Conservation (phyloP, 352 stramenopile species). For the Pythium scleroteichum region DNA sequence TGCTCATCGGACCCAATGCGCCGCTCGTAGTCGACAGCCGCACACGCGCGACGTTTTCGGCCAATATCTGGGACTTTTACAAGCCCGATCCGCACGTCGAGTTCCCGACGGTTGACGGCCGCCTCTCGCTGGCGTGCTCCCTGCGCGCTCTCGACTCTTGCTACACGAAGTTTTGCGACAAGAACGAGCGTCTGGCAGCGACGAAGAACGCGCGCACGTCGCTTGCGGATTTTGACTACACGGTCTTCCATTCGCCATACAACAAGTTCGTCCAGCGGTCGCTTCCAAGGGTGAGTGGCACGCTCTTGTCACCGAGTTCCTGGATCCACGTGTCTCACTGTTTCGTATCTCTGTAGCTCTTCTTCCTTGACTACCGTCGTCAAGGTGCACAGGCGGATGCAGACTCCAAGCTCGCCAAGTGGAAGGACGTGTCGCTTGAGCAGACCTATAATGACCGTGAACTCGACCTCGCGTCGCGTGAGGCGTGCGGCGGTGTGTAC, state of each 20-base stretch:
- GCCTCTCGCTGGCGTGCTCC: constrained; percentile 95
- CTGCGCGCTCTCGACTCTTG: constrained; percentile 94
- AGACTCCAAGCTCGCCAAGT: constrained; percentile 62
- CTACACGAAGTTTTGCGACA: constrained; percentile 91
- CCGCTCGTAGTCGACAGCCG: constrained; percentile 90
- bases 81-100: constrained; percentile 92
- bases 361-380: constrained; percentile 64
- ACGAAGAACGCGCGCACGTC: constrained; percentile 36
- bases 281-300: constrained; percentile 83
- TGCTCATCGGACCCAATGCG: constrained; percentile 96
- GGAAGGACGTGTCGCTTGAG: constrained; percentile 77
- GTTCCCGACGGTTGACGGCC: constrained; percentile 96
- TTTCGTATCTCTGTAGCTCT: constrained; percentile 27
- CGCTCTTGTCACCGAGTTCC: not conserved
- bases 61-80: constrained; percentile 98
- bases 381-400: constrained; percentile 20
- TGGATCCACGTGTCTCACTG: not conserved
- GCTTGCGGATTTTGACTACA: constrained; percentile 88
- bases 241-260: constrained; percentile 98
- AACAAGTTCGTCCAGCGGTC: constrained; percentile 99
- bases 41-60: constrained; percentile 90
- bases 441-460: constrained; percentile 91
- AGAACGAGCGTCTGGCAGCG: constrained; percentile 43
- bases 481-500: constrained; percentile 77
- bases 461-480: constrained; percentile 89